These are phyloP conservation scores for Jackrogersella multiformis DNA, from an alignment of 495 filamentous ascomycete species.

Conservation along the genomic window DNA sequence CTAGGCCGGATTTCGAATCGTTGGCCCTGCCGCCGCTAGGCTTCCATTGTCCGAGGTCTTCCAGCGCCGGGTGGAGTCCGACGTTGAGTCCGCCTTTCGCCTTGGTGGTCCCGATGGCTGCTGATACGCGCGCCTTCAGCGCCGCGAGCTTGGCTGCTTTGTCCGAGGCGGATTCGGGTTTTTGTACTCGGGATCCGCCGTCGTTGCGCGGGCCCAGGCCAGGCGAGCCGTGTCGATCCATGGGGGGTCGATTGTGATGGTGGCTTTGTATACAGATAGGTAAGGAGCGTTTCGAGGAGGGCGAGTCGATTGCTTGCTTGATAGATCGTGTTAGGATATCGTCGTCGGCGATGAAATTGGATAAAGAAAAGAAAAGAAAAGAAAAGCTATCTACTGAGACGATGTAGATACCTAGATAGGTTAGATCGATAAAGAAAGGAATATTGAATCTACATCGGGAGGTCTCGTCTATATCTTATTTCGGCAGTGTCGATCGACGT, in stretches of 20 bases:
- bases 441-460: no score
- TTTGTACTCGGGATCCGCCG: constrained; percentile 58
- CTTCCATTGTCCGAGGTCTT: constrained; percentile 73
- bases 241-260: constrained; percentile 47
- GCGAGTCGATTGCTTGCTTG: not conserved
- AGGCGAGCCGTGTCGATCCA: constrained; percentile 56
- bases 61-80: constrained; percentile 87
- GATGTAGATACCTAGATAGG: constrained; percentile 6
- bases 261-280: not conserved
- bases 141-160: constrained; percentile 61
- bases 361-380: no score
- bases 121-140: constrained; percentile 85
- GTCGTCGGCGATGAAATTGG: not conserved
- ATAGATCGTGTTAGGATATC: not conserved
- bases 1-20: constrained; percentile 42
- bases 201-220: constrained; percentile 65
- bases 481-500: not conserved
- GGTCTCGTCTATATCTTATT: not conserved
- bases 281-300: not conserved
- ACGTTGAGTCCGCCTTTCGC: constrained; percentile 83
- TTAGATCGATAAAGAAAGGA: constrained; percentile 5
- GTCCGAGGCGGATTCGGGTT: constrained; percentile 64
- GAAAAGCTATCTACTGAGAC: not conserved
- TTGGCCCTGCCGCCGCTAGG: constrained; percentile 51
- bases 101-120: constrained; percentile 70